Base-by-base conservation (phyloP, 257 asterid genomes). In the Coffea eugenioides region DNA sequence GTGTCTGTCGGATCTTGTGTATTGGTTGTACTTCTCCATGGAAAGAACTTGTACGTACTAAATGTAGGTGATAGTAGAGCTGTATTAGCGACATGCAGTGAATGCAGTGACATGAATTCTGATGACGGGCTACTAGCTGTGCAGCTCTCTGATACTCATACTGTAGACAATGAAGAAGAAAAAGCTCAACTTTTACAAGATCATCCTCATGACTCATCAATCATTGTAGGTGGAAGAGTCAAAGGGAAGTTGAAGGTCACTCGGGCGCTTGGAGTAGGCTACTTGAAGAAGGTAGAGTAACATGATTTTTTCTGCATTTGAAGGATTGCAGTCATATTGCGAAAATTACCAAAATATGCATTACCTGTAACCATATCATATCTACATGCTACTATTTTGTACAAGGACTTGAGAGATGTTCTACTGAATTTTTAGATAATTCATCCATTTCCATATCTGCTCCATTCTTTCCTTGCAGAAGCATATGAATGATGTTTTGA, bases 231-330 rank as follows among this genome's bases (percentile, higher is more conserved):
- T 9, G 97, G 97, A 70, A 94, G 84, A 86, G 94, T 94, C 56
- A 94, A 96, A 85, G 99, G 99, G 77, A 96, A 88, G 90, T 88
- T 96, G 65, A 90, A 90, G 82, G 98, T 96, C 82, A 92, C 99
- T 12, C 87, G 98, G 80, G 99, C 99, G 64, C 93, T 96, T 61
- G 99, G 99, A 69, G 99, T 94, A 71, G 99, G 99, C 76, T 96
- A 96, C 89, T 87, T 96, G 90, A 96, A 96, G 84, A 92, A 88
- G 97, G 99, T 96, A 88, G 21, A 78, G 21, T 84, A 71, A 57
- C 46, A 49, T 76, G 34, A 6, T 77, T n/a, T 45, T 73, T 76
- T 39, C 5, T 39, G 20, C 14, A 13, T 12, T 51, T 49, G 27
- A 10, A 52, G 10, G 51, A 20, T 73, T 68, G 56, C 46, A 66